Base-by-base conservation (phyloP, 768 basidiomycete species). In the Fistulinella prunicolor region DNA sequence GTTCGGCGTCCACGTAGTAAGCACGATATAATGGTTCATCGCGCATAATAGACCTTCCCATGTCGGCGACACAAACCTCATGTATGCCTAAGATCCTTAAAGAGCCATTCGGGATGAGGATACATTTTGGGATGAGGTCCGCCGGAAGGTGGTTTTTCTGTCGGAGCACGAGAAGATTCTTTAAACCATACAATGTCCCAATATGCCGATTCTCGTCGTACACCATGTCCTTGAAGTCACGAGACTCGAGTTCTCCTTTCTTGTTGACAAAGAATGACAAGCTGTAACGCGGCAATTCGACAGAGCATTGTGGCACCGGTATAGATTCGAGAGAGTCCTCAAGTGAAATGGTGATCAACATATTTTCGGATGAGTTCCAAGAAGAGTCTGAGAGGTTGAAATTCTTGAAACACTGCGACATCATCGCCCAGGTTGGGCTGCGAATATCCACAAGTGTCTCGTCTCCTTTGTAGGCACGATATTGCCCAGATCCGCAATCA, bases 101-200 rank as follows among this genome's bases (percentile, higher is more conserved):
- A n/a, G n/a, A n/a, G n/a, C n/a, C n/a, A 2, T 62, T 50, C 2
- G 76, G 77, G 36, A 78, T 59, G 22, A 77, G 52, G 19, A 77
- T 64, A 13, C 38, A 41, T 7, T 50, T 46, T 7, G 53, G 46
- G 1, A 45, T 9, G n/a, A 48, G 29, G 7, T 50, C 56, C 0
- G 19, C 23, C 2, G 1, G 23, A 0, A 20, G 8, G 12, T 19
- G 8, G 14, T 34, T 16, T 2, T 61, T 51, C 46, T 59, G 56
- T 26, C 72, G 63, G 26, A 77, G 62, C 5, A 78, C 62, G 14
- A 76, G 71, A 29, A 56, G 67, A 19, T 60, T 70, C 17, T 28
- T 19, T n/a, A 80, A 50, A 6, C 78, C 79, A 35, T 75, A 63
- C 53, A 80, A 56, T 0, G 73, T 71, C 3, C 74, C 74, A 2